Conservation (phyloP, 2,329 filamentous ascomycete genomes). For the Talaromyces sp. region DNA sequence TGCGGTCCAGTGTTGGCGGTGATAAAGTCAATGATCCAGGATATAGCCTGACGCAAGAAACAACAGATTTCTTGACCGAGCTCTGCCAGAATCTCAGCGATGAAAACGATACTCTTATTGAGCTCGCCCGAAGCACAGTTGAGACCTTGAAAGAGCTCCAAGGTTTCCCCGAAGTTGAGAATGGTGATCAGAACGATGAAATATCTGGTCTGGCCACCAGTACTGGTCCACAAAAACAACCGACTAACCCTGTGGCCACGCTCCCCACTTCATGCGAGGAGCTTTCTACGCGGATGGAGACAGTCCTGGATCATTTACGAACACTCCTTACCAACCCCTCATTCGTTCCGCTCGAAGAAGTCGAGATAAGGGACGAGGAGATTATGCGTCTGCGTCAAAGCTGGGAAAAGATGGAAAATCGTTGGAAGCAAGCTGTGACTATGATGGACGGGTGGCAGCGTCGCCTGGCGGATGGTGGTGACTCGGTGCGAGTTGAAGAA, state of each 20-base stretch:
- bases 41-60: constrained; percentile 79
- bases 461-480: constrained; percentile 62
- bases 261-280: constrained; percentile 67
- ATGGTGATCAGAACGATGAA: constrained; percentile 37
- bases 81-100: constrained; percentile 82
- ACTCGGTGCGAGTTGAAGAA: constrained; percentile 46
- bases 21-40: constrained; percentile 56
- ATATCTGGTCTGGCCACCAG: constrained; percentile 29
- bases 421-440: constrained; percentile 85
- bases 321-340: constrained; percentile 90
- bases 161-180: constrained; percentile 46
- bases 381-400: constrained; percentile 80
- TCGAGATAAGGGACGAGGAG: constrained; percentile 88
- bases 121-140: constrained; percentile 71
- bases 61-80: constrained; percentile 85
- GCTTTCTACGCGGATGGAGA: constrained; percentile 72
- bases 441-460: constrained; percentile 93
- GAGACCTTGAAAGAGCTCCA: constrained; percentile 66
- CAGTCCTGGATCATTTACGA: constrained; percentile 77
- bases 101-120: constrained; percentile 83
- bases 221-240: constrained; percentile 24
- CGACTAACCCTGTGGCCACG: constrained; percentile 40
- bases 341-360: constrained; percentile 93
- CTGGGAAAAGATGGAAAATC: constrained; percentile 89
- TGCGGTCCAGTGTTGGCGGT: constrained; percentile 35